phyloP scores from a whole-genome alignment of 345 rosid genomes.

The Hypericum perforatum region DNA sequence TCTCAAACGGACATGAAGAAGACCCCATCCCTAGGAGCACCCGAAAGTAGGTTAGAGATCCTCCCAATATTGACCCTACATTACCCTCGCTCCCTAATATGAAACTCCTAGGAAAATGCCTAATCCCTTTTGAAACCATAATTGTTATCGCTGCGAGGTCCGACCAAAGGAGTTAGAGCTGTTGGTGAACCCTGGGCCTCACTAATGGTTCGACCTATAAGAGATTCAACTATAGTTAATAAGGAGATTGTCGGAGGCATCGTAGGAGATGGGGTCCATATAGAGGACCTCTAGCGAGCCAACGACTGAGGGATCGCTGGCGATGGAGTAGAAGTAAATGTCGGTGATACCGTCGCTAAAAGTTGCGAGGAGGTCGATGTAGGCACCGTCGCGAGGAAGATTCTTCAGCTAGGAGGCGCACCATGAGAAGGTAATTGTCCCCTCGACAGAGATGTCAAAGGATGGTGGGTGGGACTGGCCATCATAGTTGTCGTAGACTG shows the following conservation, averaged over 20 bases:
- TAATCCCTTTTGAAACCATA: no score
- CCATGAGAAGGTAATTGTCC: no score
- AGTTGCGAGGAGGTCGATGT: constrained; percentile 80
- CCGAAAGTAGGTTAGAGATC: no score
- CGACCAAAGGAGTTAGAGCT: constrained; percentile 75
- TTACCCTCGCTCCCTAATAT: no score
- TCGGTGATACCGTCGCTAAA: constrained; percentile 73
- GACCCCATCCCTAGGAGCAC: no score
- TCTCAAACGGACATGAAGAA: no score
- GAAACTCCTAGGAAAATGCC: no score
- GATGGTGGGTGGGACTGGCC: constrained; percentile 79
- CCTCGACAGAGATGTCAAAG: constrained; percentile 80
- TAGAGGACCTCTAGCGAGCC: constrained; percentile 68
- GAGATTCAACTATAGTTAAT: constrained; percentile 85
- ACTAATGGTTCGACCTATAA: constrained; percentile 56
- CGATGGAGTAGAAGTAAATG: constrained; percentile 83
- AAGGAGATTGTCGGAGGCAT: constrained; percentile 34
- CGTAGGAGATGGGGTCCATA: constrained; percentile 63
- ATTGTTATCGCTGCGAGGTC: constrained; percentile 92
- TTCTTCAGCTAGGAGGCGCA: no score
- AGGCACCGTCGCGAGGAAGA: constrained; percentile 78
- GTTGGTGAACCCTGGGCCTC: constrained; percentile 89
- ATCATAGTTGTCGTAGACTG: constrained; percentile 93
- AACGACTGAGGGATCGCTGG: constrained; percentile 85
- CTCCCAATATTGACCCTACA: no score